Base-by-base conservation (phyloP, 495 filamentous ascomycete genomes). In the Trichocladium uniseriatum region DNA sequence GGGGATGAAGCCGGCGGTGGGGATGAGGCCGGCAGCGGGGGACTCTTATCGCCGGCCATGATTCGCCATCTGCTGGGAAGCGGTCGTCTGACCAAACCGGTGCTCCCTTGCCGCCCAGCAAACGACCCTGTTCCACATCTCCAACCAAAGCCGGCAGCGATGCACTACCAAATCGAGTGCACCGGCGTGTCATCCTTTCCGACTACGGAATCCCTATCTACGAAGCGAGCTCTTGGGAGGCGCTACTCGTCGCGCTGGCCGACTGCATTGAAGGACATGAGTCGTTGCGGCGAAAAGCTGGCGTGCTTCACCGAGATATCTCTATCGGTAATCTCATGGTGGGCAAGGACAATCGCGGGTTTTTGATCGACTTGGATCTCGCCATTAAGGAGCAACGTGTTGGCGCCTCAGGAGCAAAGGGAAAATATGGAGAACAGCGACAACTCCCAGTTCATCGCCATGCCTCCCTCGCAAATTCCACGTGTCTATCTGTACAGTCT, bases 171-270 rank as follows among this genome's bases (percentile, higher is more conserved):
- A 53, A 53, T 48, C 44, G 43, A n/a, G n/a, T n/a, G n/a, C n/a
- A n/a, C n/a, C n/a, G n/a, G n/a, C n/a, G n/a, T n/a, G n/a, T 51
- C 15, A 38, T 51, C 37, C 6, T 51, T 45, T 20, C 7, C 11
- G 20, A 51, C 13, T 37, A 51, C 20, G 21, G 32, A 8, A 20
- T 7, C 3, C 40, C 31, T 2, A 51, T 51, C 32, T 51, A 51
- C 15, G 21, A 44, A 0, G 48, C 40, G 9, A 45, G 20, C 31
- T 51, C 48, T n/a, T 21, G 29, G 45, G 2, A 13, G 16, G 57
- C 58, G 13, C 37, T 77, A 35, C 60, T 75, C 39, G 49, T 50
- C 44, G 67, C 66, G 11, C 41, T 74, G n/a, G 60, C 65, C 24
- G 55, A 49, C 34, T 74, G 55, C 13, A 69, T 73, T 51, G n/a